These are phyloP conservation scores for Salix exigua DNA, from an alignment of 345 rosid genomes.

Conservation along the genomic window DNA sequence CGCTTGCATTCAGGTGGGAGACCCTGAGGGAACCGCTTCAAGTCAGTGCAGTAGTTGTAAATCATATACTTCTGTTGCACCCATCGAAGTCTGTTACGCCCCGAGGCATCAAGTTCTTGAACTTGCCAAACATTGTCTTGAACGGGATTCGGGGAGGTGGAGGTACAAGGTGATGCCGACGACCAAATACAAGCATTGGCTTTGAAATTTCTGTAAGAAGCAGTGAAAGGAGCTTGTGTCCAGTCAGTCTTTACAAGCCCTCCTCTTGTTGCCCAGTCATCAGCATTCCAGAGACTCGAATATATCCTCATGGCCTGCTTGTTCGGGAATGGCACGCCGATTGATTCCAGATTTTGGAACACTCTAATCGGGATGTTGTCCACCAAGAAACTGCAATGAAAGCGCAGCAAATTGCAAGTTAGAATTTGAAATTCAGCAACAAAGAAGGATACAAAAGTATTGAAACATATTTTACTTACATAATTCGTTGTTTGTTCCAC, in stretches of 20 bases:
- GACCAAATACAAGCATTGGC: constrained; percentile 5
- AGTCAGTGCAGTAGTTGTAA: constrained; percentile 15
- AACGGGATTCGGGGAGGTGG: not conserved
- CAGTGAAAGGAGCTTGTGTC: constrained; percentile 10
- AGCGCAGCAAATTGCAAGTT: not conserved
- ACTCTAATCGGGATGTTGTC: constrained; percentile 17
- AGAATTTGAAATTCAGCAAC: not conserved
- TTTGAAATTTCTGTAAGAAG: constrained; percentile 5
- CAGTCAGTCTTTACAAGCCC: constrained; percentile 16
- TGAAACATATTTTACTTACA: not conserved
- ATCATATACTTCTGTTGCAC: constrained; percentile 12
- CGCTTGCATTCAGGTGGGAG: constrained; percentile 12
- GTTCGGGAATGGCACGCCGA: constrained; percentile 6
- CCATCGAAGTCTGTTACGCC: constrained; percentile 15
- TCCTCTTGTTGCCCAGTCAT: constrained; percentile 15
- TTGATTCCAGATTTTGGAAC: constrained; percentile 9
- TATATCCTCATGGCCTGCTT: constrained; percentile 15
- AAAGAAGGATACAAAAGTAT: not conserved
- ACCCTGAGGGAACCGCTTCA: constrained; percentile 5
- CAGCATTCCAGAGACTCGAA: constrained; percentile 11
- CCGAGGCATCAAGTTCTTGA: constrained; percentile 1
- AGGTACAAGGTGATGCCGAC: not conserved
- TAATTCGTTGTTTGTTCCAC: constrained; percentile 4
- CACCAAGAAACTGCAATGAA: constrained; percentile 3
- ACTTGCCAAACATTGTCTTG: not conserved